These are phyloP conservation scores for Tephrocybe sp. DNA, from an alignment of 768 basidiomycete species.

Conservation along the genomic window DNA sequence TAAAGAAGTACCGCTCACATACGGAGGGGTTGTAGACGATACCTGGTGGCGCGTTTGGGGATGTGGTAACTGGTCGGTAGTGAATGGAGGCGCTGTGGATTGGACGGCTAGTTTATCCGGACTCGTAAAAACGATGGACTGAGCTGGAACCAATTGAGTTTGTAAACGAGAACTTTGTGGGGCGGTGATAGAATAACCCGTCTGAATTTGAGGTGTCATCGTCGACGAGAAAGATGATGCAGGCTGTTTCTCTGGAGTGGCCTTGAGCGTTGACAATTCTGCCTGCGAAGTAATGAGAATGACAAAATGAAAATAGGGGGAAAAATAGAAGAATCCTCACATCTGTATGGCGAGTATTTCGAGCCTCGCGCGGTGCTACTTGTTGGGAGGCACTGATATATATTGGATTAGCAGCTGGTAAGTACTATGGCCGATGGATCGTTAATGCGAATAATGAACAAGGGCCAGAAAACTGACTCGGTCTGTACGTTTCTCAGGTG, in stretches of 20 bases:
- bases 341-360: not conserved
- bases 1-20: not conserved
- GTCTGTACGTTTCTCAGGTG: constrained; percentile 23
- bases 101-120: too few species aligned
- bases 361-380: not conserved
- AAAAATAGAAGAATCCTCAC: not conserved
- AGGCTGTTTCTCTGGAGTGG: too few species aligned
- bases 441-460: not conserved
- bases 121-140: too few species aligned
- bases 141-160: too few species aligned
- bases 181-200: too few species aligned
- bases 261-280: too few species aligned
- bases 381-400: constrained; percentile 8
- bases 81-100: too few species aligned
- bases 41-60: not conserved
- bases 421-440: not conserved
- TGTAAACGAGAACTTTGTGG: too few species aligned
- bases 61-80: not conserved
- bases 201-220: too few species aligned
- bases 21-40: not conserved
- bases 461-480: constrained; percentile 39
- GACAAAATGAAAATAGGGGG: not conserved
- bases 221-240: too few species aligned
- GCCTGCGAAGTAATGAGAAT: not conserved
- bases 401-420: not conserved